phyloP scores from a whole-genome alignment of 2,329 filamentous ascomycete genomes.

The Penicillium crustosum region DNA sequence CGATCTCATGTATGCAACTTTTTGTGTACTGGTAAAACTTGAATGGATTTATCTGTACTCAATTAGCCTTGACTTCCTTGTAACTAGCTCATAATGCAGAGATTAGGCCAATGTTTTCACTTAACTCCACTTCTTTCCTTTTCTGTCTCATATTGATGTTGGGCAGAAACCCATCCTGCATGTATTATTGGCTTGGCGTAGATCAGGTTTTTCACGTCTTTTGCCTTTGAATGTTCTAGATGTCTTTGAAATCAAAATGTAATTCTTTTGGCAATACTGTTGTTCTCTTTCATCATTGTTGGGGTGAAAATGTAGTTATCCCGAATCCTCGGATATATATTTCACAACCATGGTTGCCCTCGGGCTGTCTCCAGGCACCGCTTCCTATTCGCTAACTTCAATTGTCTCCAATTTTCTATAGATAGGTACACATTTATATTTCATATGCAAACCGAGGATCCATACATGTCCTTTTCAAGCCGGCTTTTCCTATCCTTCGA shows the following conservation, averaged over 20 bases:
- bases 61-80: constrained; percentile 1
- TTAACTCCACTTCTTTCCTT: neutral
- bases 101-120: neutral
- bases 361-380: neutral
- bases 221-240: no score
- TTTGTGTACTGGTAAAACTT: constrained; percentile 20
- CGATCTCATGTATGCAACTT: constrained; percentile 23
- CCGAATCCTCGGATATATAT: neutral
- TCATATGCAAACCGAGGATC: neutral
- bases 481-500: neutral
- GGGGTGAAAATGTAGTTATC: neutral
- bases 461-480: neutral
- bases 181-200: neutral
- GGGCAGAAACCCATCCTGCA: neutral
- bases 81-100: constrained; percentile 11
- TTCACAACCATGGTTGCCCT: neutral
- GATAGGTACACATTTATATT: neutral
- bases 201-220: neutral
- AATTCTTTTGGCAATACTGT: no score
- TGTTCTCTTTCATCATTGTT: neutral
- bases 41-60: constrained; percentile 12
- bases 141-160: neutral
- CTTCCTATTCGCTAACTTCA: neutral
- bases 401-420: neutral
- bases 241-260: neutral